phyloP scores from a whole-genome alignment of 495 filamentous ascomycete genomes.

The Penicillium subrubescens region DNA sequence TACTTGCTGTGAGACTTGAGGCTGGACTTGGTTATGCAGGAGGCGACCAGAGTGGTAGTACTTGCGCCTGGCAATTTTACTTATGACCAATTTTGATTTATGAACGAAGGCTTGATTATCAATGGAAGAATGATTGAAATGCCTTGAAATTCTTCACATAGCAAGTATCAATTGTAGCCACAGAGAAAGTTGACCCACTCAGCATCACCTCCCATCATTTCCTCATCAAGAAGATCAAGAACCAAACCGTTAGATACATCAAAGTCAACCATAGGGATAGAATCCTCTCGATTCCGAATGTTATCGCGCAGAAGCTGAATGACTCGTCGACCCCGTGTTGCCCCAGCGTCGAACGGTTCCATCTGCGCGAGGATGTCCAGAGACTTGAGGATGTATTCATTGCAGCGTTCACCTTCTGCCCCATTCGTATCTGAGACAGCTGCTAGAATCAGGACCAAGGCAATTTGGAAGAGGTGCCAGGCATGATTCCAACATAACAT shows the following conservation, averaged over 20 bases:
- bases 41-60: background rate
- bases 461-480: background rate
- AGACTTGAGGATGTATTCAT: background rate
- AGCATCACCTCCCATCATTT: background rate
- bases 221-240: background rate
- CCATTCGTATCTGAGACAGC: background rate
- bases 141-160: background rate
- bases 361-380: background rate
- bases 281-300: background rate
- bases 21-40: background rate
- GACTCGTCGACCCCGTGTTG: background rate
- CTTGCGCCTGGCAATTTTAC: background rate
- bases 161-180: background rate
- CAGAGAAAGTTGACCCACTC: background rate
- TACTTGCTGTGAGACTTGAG: background rate
- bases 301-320: background rate
- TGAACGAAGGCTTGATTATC: background rate
- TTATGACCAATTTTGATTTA: background rate
- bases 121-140: background rate
- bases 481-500: background rate
- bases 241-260: background rate
- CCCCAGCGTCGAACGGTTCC: background rate
- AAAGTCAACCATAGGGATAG: background rate
- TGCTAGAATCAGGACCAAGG: background rate
- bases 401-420: background rate